Percentiles rank a stretch among this genome's conserved stretches.
Evolutionary conservation across 1,284 basidiomycete species (phyloP).

Genomic region (Moesziomyces parantarcticus): DNA sequence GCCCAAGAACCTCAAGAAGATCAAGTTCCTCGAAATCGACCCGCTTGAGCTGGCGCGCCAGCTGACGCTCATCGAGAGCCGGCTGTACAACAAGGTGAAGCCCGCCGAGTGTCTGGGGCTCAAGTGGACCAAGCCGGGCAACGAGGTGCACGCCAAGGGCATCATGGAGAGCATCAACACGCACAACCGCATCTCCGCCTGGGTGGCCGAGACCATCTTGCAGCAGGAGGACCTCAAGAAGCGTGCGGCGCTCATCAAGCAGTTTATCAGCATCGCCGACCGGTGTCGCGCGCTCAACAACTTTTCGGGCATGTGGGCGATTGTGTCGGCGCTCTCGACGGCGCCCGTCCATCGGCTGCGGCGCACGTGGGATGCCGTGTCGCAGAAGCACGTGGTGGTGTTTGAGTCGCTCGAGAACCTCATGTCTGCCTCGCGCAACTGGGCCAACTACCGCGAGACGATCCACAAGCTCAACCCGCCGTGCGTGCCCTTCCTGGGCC

Average conservation of each 20-base stretch:
- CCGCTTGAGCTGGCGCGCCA: constrained; percentile 91
- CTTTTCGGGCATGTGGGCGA: constrained; percentile 94
- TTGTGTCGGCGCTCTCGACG: constrained; percentile 93
- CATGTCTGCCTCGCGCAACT: constrained; percentile 90
- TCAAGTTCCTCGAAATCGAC: constrained; percentile 88
- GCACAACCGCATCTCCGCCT: constrained; percentile 87
- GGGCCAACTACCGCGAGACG: constrained; percentile 86
- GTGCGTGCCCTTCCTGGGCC: constrained; percentile 97
- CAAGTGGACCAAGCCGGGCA: constrained; percentile 66
- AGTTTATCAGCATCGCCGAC: constrained; percentile 92
- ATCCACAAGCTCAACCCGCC: constrained; percentile 88
- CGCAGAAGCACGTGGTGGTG: constrained; percentile 71
- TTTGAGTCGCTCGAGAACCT: constrained; percentile 80
- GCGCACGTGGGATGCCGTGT: constrained; percentile 93
- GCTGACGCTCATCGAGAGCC: constrained; percentile 90
- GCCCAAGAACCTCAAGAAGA: constrained; percentile 79
- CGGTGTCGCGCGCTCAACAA: constrained; percentile 90
- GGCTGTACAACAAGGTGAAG: constrained; percentile 86
- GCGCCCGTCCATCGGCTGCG: constrained; percentile 91
- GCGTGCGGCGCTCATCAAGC: constrained; percentile 83
- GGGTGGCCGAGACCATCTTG: constrained; percentile 92
- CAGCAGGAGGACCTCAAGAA: constrained; percentile 85
- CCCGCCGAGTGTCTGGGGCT: constrained; percentile 86
- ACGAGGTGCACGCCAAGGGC: constrained; percentile 72
- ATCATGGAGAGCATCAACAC: constrained; percentile 91